Evolutionary conservation across 768 basidiomycete species (phyloP).

Genomic region (Suillus fuscotomentosus): DNA sequence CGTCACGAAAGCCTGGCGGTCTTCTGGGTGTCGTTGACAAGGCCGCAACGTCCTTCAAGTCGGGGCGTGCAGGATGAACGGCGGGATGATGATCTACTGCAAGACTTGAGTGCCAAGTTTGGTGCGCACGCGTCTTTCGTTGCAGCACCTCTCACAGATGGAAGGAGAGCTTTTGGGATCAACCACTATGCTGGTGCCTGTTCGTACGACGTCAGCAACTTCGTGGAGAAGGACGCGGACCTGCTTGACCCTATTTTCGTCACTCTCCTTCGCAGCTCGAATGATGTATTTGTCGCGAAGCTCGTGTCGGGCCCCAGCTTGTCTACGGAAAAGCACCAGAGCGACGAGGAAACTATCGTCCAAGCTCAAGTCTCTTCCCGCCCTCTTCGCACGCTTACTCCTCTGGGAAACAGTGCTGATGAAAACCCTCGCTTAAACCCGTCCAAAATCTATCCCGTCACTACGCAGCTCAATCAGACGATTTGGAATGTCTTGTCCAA

Average conservation of each 20-base stretch:
- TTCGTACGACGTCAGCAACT: constrained; percentile 48
- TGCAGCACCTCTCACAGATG: constrained; percentile 27
- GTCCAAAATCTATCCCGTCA: constrained; percentile 53
- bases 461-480: constrained; percentile 55
- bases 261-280: constrained; percentile 47
- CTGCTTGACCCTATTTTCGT: constrained; percentile 57
- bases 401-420: constrained; percentile 27
- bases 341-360: constrained; percentile 56
- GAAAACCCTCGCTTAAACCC: constrained; percentile 47
- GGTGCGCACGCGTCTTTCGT: constrained; percentile 53
- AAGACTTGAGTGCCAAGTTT: constrained; percentile 48
- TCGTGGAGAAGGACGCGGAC: constrained; percentile 52
- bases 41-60: constrained; percentile 46
- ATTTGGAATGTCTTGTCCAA: constrained; percentile 46
- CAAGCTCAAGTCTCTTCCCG: constrained; percentile 63
- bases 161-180: constrained; percentile 49
- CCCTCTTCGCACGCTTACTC: constrained; percentile 49
- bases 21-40: constrained; percentile 55
- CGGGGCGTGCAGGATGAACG: constrained; percentile 49
- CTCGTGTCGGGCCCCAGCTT: constrained; percentile 63
- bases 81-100: constrained; percentile 48
- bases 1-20: constrained; percentile 55
- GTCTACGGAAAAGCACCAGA: constrained; percentile 55
- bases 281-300: constrained; percentile 55
- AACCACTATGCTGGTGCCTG: constrained; percentile 59